Conservation (phyloP, 2,329 filamentous ascomycete species). For the Colletotrichum siamense region DNA sequence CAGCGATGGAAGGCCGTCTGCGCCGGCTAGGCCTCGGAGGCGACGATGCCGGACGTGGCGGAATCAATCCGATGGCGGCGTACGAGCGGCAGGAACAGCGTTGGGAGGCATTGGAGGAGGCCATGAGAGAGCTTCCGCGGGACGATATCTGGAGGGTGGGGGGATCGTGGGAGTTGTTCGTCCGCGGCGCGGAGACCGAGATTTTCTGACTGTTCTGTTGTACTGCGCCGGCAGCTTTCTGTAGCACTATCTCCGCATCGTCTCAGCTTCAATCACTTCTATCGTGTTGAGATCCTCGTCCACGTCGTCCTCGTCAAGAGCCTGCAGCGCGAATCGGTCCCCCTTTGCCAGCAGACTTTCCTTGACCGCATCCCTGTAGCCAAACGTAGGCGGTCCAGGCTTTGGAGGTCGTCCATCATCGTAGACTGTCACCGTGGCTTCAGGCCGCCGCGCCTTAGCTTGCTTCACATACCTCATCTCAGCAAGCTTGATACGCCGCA, state of each 20-base stretch:
- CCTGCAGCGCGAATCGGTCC: background rate
- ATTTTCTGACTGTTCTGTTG: background rate
- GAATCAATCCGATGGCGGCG: background rate
- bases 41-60: background rate
- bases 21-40: background rate
- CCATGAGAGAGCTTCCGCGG: background rate
- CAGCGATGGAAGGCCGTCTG: background rate
- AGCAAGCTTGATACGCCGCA: background rate
- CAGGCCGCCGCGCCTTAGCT: background rate
- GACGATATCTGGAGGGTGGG: background rate
- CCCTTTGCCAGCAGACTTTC: background rate
- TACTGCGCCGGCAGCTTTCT: background rate
- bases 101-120: background rate
- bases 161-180: background rate
- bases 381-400: background rate
- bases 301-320: background rate
- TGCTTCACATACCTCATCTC: background rate
- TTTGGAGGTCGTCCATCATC: background rate
- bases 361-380: background rate
- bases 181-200: background rate
- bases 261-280: background rate
- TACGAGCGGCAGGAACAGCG: background rate
- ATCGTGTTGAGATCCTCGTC: background rate
- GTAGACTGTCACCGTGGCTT: background rate
- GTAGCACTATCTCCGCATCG: background rate